phyloP scores from a whole-genome alignment of 441 rosid species.

The Cnidoscolus chayamansa region DNA sequence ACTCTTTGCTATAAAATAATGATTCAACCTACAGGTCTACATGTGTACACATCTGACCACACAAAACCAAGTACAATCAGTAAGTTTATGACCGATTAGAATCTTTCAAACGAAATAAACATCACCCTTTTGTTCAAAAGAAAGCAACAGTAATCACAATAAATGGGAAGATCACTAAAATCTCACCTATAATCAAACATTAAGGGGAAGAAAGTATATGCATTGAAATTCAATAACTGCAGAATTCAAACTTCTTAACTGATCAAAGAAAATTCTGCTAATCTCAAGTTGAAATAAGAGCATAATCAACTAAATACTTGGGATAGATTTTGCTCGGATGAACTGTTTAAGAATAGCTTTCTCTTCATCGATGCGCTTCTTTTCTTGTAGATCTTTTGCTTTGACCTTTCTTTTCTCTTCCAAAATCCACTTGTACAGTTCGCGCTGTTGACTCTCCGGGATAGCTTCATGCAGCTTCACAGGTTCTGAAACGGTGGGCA shows the following conservation, averaged over 20 bases:
- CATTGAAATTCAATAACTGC: neutral
- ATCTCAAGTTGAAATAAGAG: constrained; percentile 3
- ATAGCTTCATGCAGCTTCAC: constrained; percentile 52
- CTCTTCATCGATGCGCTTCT: constrained; percentile 71
- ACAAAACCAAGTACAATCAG: neutral
- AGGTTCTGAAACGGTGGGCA: constrained; percentile 33
- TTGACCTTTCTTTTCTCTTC: constrained; percentile 88
- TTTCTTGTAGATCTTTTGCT: constrained; percentile 64
- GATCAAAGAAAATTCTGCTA: neutral
- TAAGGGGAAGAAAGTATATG: neutral
- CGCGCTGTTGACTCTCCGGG: constrained; percentile 67
- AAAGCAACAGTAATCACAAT: neutral
- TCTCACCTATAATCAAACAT: neutral
- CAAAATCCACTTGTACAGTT: constrained; percentile 81
- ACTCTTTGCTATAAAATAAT: neutral
- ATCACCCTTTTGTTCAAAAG: neutral
- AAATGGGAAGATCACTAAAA: neutral
- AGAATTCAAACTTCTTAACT: neutral
- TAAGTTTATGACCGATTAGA: neutral
- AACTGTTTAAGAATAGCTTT: constrained; percentile 81
- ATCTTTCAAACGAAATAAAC: neutral
- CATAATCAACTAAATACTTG: constrained; percentile 30
- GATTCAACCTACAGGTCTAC: neutral
- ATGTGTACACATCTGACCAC: neutral
- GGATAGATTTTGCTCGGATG: constrained; percentile 67